phyloP scores from a whole-genome alignment of 345 rosid genomes.

The Boechera stricta region DNA sequence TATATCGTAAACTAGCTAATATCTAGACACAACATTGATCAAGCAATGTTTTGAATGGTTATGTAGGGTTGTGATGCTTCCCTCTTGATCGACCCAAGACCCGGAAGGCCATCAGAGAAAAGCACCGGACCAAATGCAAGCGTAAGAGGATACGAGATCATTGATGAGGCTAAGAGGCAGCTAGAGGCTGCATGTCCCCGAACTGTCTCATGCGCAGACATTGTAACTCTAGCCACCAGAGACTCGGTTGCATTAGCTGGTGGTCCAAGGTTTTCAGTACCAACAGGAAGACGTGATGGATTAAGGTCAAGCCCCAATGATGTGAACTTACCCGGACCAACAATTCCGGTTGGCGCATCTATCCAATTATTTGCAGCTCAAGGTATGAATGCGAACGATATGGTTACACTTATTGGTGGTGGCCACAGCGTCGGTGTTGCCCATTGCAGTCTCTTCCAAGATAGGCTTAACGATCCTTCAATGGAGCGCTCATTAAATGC shows the following conservation, averaged over 20 bases:
- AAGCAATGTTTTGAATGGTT: background rate
- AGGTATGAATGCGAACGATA: constrained; percentile 56
- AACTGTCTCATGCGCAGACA: constrained; percentile 47
- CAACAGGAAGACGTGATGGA: constrained; percentile 73
- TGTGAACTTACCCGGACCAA: constrained; percentile 72
- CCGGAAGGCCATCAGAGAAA: constrained; percentile 48
- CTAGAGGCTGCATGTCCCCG: constrained; percentile 43
- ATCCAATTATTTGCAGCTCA: constrained; percentile 48
- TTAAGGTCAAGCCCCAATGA: constrained; percentile 49
- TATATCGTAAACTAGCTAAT: background rate
- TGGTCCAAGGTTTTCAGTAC: constrained; percentile 57
- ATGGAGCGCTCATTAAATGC: constrained; percentile 58
- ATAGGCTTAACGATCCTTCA: constrained; percentile 58
- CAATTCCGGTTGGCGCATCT: constrained; percentile 49
- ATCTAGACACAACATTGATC: background rate
- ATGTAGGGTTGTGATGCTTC: constrained; percentile 50
- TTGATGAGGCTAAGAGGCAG: constrained; percentile 45
- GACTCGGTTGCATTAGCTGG: constrained; percentile 63
- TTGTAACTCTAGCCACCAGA: constrained; percentile 63
- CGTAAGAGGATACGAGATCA: constrained; percentile 46
- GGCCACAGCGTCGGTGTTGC: constrained; percentile 78
- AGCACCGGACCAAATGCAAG: constrained; percentile 47
- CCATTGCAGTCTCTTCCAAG: constrained; percentile 64
- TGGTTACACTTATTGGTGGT: constrained; percentile 74
- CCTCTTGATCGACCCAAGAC: constrained; percentile 44